Base-by-base conservation (phyloP, 306 rosid genomes). In the Pterocarpus santalinus region DNA sequence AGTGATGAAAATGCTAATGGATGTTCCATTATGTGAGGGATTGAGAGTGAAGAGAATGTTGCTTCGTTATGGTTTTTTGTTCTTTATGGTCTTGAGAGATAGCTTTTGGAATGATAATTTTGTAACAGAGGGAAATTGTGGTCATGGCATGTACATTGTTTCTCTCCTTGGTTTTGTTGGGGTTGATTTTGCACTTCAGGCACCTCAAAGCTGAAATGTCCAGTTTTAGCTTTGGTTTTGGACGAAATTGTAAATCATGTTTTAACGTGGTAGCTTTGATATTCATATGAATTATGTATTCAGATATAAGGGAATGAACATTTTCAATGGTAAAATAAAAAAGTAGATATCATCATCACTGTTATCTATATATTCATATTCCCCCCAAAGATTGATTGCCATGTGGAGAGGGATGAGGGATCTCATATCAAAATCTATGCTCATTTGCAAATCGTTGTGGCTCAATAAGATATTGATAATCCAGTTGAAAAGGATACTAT, bases 1-100 rank as follows among this genome's bases (percentile, higher is more conserved):
- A 95, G 97, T 57, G 98, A 95, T 80, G 98, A 95, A 61, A 92
- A 95, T 82, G 89, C 88, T 4, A 86, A 90, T 81, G 98, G 91
- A 0, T 92, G 97, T 76, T 87, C 71, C 65, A 74, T 94, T 66
- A 91, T 94, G 97, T 94, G 88, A 92, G 78, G 79, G 43, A 15
- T 70, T 61, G 68, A 38, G 44, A 64, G 60, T 6, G 58, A 35
- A 15, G 80, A 71, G 14, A 16, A 47, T 76, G 67, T 52, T 38
- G 75, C 38, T 76, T 15, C 12, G 16, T 51, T 70, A 16, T 51
- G 65, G 32, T 68, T 47, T 49, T 73, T 0, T 28, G 14, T 35
- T 44, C 8, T 56, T 35, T 60, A 30, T 75, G 72, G 30, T 44
- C 53, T 22, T 61, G 12, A 1, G 8, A 47, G 17, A 33, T 81